Evolutionary conservation across 805 yeast genomes (phyloP), one percentile per base, ranked within the genome.

Genomic region (Candida orba): DNA sequence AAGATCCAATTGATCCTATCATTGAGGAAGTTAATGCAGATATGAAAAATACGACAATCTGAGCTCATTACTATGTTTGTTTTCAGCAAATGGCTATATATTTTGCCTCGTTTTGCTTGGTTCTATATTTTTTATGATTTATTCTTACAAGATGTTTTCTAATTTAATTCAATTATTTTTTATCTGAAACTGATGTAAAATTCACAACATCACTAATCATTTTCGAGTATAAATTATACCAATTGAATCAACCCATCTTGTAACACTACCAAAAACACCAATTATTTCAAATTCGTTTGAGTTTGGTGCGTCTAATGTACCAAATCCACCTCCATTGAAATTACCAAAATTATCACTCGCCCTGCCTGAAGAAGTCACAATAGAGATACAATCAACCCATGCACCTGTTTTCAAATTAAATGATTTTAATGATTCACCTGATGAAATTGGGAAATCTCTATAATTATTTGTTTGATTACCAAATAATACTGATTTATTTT

Each of bases 381-480:
- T 66, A 57, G 85, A 93, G 20, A 87, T 66, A 2, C 83, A 96
- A 67, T 93, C 98, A 6, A 93, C 69, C 97, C 98, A 93, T 2
- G 72, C 79, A 10, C 98, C 98, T 35, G 78, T 69, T 50, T 95
- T 71, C 37, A 88, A 65, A 36, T 73, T 69, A 43, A 90, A 66
- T 23, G 81, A 83, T 4, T 69, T 59, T 8, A 91, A 66, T 9
- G 51, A 46, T 57, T 91, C 96, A 38, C 79, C 85, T 0, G 59
- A 60, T 4, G 66, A 65, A n/a, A 89, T 53, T 1, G 57, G 59
- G 45, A 82, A 73, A 46, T 82, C 89, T 0, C 79, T 56, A 48
- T 70, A 80, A 45, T 75, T 68, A 9, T 52, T 51, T 6, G 74
- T 80, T 43, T 68, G 65, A 23, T 76, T 75, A 4, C 91, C 93